A percentile compares a stretch with the other conserved stretches of the same genome.
Conservation (phyloP, 768 basidiomycete genomes). For the Clavulina sp. region DNA sequence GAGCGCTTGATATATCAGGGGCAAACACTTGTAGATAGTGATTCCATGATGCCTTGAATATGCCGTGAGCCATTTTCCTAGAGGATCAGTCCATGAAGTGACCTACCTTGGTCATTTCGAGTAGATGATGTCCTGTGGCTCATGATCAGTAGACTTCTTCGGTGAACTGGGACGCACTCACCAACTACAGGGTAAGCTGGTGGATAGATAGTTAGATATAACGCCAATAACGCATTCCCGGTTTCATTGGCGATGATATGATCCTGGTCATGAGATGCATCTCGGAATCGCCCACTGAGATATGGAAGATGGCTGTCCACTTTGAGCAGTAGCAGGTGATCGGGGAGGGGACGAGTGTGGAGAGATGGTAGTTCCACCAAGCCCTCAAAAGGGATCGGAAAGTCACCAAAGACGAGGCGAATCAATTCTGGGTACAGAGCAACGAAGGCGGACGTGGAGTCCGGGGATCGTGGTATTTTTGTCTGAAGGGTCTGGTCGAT, state of each 20-base stretch:
- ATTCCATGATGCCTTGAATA: too few relatives aligned
- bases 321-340: slow-evolving; percentile 27
- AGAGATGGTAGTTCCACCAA: too few relatives aligned
- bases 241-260: slow-evolving; percentile 33
- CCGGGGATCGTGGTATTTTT: background rate
- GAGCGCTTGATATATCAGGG: too few relatives aligned
- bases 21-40: too few relatives aligned
- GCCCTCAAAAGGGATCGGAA: background rate
- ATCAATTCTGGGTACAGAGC: background rate
- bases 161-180: too few relatives aligned
- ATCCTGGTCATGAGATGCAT: slow-evolving; percentile 47
- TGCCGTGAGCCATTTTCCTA: too few relatives aligned
- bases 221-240: slow-evolving; percentile 41
- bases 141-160: too few relatives aligned
- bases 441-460: background rate
- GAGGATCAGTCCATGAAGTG: too few relatives aligned
- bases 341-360: slow-evolving; percentile 24
- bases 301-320: slow-evolving; percentile 39
- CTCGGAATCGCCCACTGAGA: slow-evolving; percentile 47
- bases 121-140: too few relatives aligned
- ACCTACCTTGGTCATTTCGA: too few relatives aligned
- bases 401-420: background rate
- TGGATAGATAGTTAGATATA: slow-evolving; percentile 58
- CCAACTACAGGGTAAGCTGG: slow-evolving; percentile 70
- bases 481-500: background rate